These are phyloP conservation scores for Knufia fluminis DNA, from an alignment of 2,329 filamentous ascomycete species.

Conservation along the genomic window DNA sequence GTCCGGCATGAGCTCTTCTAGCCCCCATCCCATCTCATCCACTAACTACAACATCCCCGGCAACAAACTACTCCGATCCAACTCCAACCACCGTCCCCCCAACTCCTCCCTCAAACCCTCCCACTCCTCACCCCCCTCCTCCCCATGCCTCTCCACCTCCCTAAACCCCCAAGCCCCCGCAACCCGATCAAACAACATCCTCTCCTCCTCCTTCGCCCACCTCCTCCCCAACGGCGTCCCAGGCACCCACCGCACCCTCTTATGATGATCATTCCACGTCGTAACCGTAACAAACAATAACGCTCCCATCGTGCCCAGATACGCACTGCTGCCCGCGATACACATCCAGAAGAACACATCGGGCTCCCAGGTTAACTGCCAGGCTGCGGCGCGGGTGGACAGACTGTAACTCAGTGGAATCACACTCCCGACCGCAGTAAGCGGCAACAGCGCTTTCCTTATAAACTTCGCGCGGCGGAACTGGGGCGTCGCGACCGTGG, in stretches of 20 bases:
- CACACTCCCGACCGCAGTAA: slow-evolving; percentile 32
- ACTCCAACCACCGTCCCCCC: slow-evolving; percentile 72
- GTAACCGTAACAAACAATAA: slow-evolving; percentile 76
- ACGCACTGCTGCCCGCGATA: slow-evolving; percentile 72
- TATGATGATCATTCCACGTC: slow-evolving; percentile 91
- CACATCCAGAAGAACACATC: slow-evolving; percentile 65
- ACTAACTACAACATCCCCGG: slow-evolving; percentile 71
- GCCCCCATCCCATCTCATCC: background rate
- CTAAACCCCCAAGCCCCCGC: slow-evolving; percentile 88
- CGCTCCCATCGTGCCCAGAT: slow-evolving; percentile 69
- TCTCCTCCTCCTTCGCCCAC: slow-evolving; percentile 84
- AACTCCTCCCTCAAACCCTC: slow-evolving; percentile 75
- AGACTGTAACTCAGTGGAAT: slow-evolving; percentile 52
- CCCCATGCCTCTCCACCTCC: slow-evolving; percentile 67
- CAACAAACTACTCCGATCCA: slow-evolving; percentile 85
- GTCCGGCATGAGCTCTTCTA: no score
- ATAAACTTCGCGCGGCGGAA: slow-evolving; percentile 37
- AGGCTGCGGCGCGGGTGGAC: slow-evolving; percentile 40
- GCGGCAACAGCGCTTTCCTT: slow-evolving; percentile 32
- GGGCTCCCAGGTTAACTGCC: slow-evolving; percentile 70
- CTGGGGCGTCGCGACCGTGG: slow-evolving; percentile 39
- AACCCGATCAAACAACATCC: slow-evolving; percentile 75
- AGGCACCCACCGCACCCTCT: slow-evolving; percentile 78
- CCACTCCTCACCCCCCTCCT: slow-evolving; percentile 89
- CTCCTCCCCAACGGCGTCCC: slow-evolving; percentile 72